A percentile compares a stretch with the other conserved stretches of the same genome.
Evolutionary conservation across 2,329 filamentous ascomycete species (phyloP).

Genomic region (Apiospora saccharicola): DNA sequence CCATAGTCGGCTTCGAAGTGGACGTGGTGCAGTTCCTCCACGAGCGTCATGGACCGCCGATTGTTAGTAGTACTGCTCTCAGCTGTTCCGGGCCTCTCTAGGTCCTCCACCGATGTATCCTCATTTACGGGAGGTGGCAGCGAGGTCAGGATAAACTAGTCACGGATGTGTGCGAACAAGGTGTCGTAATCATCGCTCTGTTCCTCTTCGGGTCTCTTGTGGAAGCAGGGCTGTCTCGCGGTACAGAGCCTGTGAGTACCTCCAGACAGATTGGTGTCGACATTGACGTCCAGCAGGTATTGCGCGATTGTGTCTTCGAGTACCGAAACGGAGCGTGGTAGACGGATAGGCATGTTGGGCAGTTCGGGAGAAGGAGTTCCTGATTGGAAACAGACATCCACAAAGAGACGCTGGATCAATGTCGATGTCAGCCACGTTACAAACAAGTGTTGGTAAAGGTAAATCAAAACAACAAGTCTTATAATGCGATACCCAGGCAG

Average conservation of each 20-base stretch:
- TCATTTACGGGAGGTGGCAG: background rate
- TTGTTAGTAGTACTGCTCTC: background rate
- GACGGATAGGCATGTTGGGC: too few relatives aligned
- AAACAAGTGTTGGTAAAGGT: too few relatives aligned
- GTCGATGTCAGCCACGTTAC: too few relatives aligned
- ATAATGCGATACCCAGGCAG: too few relatives aligned
- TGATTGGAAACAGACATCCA: too few relatives aligned
- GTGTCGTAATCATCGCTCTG: too few relatives aligned
- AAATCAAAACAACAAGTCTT: too few relatives aligned
- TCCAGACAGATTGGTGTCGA: background rate
- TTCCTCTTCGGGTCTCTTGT: background rate
- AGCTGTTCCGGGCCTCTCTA: background rate
- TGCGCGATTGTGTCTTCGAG: background rate
- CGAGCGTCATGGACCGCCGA: background rate
- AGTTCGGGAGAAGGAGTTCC: too few relatives aligned
- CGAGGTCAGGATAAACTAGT: background rate
- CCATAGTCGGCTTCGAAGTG: background rate
- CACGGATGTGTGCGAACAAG: background rate
- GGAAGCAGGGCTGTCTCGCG: background rate
- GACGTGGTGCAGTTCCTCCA: background rate
- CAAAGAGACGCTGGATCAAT: too few relatives aligned
- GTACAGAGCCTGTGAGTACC: too few relatives aligned
- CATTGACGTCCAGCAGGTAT: background rate
- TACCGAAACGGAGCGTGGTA: background rate
- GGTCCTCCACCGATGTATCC: background rate